Evolutionary conservation across 139 green algal genomes (phyloP).

Genomic region (Zygnema circumcarinatum): DNA sequence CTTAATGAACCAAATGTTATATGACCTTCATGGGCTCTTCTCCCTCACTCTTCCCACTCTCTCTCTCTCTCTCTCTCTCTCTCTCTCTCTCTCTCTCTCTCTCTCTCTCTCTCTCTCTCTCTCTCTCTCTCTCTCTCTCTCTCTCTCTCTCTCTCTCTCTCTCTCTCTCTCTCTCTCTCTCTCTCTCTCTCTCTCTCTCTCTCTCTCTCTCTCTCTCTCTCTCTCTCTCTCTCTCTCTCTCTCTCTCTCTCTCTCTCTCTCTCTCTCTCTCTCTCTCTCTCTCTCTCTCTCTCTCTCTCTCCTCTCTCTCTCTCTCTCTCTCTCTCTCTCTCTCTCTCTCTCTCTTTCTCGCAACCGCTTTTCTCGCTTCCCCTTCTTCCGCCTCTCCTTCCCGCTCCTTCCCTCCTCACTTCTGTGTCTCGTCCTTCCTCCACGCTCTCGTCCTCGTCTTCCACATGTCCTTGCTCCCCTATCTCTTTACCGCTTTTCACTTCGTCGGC

Average conservation of each 20-base stretch:
- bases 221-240: neutral
- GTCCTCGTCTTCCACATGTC: neutral
- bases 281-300: conserved; percentile 12
- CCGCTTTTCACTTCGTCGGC: neutral
- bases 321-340: conserved; percentile 18
- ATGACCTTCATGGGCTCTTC: too few relatives aligned
- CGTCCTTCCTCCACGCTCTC: neutral
- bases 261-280: conserved; percentile 17
- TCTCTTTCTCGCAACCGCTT: conserved; percentile 15
- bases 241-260: conserved; percentile 1
- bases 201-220: neutral
- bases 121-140: too few relatives aligned
- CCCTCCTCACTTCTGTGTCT: neutral
- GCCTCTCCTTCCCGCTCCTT: neutral
- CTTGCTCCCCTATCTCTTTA: neutral
- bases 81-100: too few relatives aligned
- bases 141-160: too few relatives aligned
- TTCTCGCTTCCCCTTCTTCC: conserved; percentile 4
- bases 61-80: too few relatives aligned
- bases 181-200: too few relatives aligned
- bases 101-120: too few relatives aligned
- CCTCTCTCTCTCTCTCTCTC: neutral
- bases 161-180: too few relatives aligned
- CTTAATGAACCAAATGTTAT: too few relatives aligned
- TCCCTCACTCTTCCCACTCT: too few relatives aligned